Evolutionary conservation across 495 filamentous ascomycete species (phyloP).

Genomic region (Hypoxylon lienhwacheense): DNA sequence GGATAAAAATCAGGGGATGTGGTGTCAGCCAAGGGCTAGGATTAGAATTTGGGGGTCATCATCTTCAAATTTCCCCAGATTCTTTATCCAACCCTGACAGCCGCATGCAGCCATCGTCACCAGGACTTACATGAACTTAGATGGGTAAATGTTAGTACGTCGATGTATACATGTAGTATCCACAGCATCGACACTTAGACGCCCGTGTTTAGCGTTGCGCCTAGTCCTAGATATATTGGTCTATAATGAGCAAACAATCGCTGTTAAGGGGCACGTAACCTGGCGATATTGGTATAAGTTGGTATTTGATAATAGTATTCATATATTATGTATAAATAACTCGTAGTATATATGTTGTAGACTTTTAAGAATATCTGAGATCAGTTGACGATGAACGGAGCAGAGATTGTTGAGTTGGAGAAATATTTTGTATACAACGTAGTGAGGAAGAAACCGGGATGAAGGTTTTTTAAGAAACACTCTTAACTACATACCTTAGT

Average conservation of each 20-base stretch:
- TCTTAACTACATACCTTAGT: constrained; percentile 1
- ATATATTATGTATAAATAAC: no score
- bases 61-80: constrained; percentile 22
- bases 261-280: constrained; percentile 9
- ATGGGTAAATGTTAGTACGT: no score
- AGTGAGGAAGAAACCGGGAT: constrained; percentile 16
- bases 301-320: no score
- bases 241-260: constrained; percentile 19
- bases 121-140: neutral
- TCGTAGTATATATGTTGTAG: no score
- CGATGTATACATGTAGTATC: constrained; percentile 8
- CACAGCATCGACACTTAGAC: neutral
- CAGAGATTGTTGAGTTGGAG: neutral
- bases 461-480: neutral
- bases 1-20: constrained; percentile 31
- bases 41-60: neutral
- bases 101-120: constrained; percentile 16
- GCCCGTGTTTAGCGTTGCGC: constrained; percentile 3
- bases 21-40: constrained; percentile 10
- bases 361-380: no score
- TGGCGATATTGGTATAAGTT: no score
- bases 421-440: no score
- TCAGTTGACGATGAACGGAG: neutral
- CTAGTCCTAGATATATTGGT: constrained; percentile 4
- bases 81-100: constrained; percentile 17